Base-by-base conservation (phyloP, 306 rosid species). In the Quercus alba region DNA sequence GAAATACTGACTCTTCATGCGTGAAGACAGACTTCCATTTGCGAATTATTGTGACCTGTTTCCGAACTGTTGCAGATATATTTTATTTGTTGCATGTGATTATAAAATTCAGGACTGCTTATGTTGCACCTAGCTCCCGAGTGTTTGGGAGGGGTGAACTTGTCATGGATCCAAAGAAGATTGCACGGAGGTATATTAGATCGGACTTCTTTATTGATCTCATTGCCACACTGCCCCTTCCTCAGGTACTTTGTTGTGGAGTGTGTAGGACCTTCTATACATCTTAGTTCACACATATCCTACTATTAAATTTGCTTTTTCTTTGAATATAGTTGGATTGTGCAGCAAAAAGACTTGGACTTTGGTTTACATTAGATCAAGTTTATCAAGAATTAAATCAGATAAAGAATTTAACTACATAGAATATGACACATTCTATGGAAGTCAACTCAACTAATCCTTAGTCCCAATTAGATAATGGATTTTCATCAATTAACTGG, bases 121-220 rank as follows among this genome's bases (percentile, higher is more conserved):
- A 90, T 85, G 92, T 93, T 75, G 94, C 99, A 17, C 99, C 99
- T 5, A 93, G 90, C 78, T 89, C 99, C 19, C 90, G 99, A 18
- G 93, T 95, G n/a, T 95, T 95, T 66, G 99, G 99, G 66, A 89
- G 97, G 84, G 99, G 99, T 44, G 99, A 95, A 84, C 98, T 95
- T 89, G 98, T 95, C 72, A 95, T 89, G 98, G 96, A 95, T 81
- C 90, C 99, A 30, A 93, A 81, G 77, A 90, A 92, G 90, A 95
- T 95, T 85, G 99, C 97, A 19, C 73, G 71, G 83, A 90, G 90
- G 84, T 93, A 93, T 72, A 18, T 95, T 67, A 87, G 90, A 88
- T 90, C 97, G n/a, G 97, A 95, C 84, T 95, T 95, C 96, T 93
- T 88, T 85, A 88, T 95, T 75, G 99, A 95, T 84, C 88, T 95